Base-by-base conservation (phyloP, 2,329 filamentous ascomycete species). In the Chaetothyriales sp. region DNA sequence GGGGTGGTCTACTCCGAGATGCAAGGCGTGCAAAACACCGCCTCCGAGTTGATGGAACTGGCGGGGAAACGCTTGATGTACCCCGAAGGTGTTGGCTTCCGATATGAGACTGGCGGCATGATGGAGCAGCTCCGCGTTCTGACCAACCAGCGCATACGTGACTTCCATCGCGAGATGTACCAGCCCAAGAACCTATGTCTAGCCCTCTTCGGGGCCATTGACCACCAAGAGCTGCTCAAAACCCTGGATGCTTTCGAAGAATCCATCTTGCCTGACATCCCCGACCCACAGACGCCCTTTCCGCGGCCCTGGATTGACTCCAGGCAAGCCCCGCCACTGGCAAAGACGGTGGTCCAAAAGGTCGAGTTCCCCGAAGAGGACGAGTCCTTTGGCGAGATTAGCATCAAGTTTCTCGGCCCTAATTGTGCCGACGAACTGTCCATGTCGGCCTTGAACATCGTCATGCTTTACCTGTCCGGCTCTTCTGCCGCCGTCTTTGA, bases 1-100 rank as follows among this genome's bases (percentile, higher is more conserved):
- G 92, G 89, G 56, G 89, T 95, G 1, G 92, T 98, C 7, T 98
- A 98, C 69, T 95, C 90, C 0, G 92, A 98, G 69, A 98, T 98
- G 92, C 92, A 98, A 69, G 92, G 83, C 20, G 82, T 95, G 1
- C 86, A 97, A 65, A 94, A 94, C 64, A 83, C 81, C 49, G 82
- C 85, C 58, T 74, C 77, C 6, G 88, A 95, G 66, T 79, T 97
- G 53, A 95, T 97, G 78, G 87, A 95, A 58, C 74, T 95, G 52
- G 78, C 80, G 58, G 83, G 87, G 49, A 83, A 86, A 43, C 81
- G 86, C 2, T 72, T 92, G 45, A 73, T 95, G 37, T 98, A 97
- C 61, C 89, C 89, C 0, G 81, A 92, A 66, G 85, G 86, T 46
- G 81, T 94, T 51, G 92, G 92, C 2, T 98, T 95, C 65, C 83